Evolutionary conservation across 225 moss, liverwort and hornwort species (phyloP).

Genomic region (Marchantia polymorpha): DNA sequence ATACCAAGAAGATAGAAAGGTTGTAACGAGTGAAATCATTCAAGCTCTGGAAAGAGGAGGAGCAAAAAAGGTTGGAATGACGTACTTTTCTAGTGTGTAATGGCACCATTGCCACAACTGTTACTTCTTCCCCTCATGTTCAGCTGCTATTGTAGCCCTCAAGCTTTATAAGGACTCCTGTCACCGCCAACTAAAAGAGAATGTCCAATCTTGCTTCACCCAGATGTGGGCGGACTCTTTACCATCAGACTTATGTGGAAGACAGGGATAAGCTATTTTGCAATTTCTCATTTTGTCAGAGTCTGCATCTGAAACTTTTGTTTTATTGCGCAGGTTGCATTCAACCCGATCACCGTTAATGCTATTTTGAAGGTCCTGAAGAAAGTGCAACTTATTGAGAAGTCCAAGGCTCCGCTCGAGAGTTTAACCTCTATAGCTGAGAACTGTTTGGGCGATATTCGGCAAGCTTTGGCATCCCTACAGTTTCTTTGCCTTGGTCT

Average conservation of each 20-base stretch:
- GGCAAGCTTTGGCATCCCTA: conserved; percentile 76
- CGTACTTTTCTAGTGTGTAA: too few species aligned
- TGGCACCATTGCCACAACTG: not conserved
- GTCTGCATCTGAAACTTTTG: conserved; percentile 7
- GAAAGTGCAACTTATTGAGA: conserved; percentile 58
- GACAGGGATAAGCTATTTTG: too few species aligned
- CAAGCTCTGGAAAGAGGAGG: conserved; percentile 69
- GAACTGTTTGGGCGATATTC: conserved; percentile 76
- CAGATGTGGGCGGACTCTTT: not conserved
- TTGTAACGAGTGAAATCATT: conserved; percentile 50
- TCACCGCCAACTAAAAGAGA: too few species aligned
- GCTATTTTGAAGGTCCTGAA: conserved; percentile 66
- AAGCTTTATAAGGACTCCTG: too few species aligned
- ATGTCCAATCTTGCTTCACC: too few species aligned
- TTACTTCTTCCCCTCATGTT: too few species aligned
- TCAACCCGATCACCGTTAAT: conserved; percentile 81
- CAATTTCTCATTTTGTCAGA: too few species aligned
- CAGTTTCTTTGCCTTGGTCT: conserved; percentile 71
- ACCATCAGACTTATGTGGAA: not conserved
- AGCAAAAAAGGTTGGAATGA: conserved; percentile 71
- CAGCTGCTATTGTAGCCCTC: not conserved
- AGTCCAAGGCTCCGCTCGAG: conserved; percentile 50
- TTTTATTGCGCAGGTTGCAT: conserved; percentile 57
- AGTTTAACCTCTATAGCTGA: conserved; percentile 67
- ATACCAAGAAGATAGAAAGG: conserved; percentile 36